phyloP scores from a whole-genome alignment of 768 basidiomycete species.

The Phaeotremella skinneri region DNA sequence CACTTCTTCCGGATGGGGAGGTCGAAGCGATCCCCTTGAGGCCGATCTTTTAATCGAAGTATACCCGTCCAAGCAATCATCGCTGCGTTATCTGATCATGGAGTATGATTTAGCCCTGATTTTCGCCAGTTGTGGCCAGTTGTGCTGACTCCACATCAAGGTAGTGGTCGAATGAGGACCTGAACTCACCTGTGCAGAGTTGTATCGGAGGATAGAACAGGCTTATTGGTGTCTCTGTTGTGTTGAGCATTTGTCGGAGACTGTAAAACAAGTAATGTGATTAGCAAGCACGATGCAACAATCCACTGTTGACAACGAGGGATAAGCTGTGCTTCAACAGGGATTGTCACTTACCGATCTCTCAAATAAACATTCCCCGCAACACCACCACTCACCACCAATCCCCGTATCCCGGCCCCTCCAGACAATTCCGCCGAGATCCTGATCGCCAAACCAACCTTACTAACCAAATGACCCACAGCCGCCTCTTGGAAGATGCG shows the following conservation, averaged over 20 bases:
- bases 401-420: slow-evolving; percentile 54
- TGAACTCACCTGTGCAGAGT: slow-evolving; percentile 72
- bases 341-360: slow-evolving; percentile 56
- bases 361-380: slow-evolving; percentile 78
- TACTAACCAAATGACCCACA: slow-evolving; percentile 70
- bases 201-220: slow-evolving; percentile 70
- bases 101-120: slow-evolving; percentile 8
- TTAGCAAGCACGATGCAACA: too few species aligned
- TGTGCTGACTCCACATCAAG: slow-evolving; percentile 2
- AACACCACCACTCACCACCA: slow-evolving; percentile 90
- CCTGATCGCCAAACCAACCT: slow-evolving; percentile 61
- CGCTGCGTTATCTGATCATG: slow-evolving; percentile 76
- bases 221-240: slow-evolving; percentile 48
- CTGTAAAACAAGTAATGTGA: slow-evolving; percentile 18
- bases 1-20: slow-evolving; percentile 69
- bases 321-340: background rate
- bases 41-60: slow-evolving; percentile 68
- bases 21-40: slow-evolving; percentile 60
- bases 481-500: slow-evolving; percentile 71
- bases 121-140: slow-evolving; percentile 1
- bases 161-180: background rate
- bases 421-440: slow-evolving; percentile 54
- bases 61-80: slow-evolving; percentile 96
- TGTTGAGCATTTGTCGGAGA: slow-evolving; percentile 35
- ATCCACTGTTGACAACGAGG: background rate